Conservation (phyloP, 441 rosid genomes). For the Pelargonium citronellum region DNA sequence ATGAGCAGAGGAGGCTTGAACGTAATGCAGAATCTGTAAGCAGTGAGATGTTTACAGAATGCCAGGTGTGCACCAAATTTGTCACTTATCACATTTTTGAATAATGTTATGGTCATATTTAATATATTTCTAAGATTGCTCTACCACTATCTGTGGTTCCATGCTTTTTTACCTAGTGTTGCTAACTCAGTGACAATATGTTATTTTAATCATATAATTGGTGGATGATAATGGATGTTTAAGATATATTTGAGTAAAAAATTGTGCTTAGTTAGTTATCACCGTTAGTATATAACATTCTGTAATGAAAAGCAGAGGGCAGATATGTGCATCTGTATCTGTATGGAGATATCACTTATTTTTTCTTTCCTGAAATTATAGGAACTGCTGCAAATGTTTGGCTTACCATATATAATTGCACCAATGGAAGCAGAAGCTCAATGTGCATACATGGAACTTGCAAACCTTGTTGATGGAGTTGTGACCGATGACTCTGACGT, state of each 20-base stretch:
- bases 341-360: background rate
- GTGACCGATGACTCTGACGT: conserved; percentile 98
- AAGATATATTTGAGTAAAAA: background rate
- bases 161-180: conserved; percentile 1
- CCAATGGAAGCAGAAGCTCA: conserved; percentile 99
- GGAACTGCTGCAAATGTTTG: conserved; percentile 98
- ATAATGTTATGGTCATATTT: background rate
- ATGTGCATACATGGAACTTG: conserved; percentile 88
- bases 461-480: conserved; percentile 88
- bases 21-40: conserved; percentile 94
- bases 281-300: background rate
- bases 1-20: conserved; percentile 85
- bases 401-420: conserved; percentile 89
- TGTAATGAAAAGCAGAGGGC: background rate
- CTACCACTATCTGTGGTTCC: background rate
- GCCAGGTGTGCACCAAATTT: conserved; percentile 53
- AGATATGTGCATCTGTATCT: conserved; percentile 2
- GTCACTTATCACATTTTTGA: conserved; percentile 1
- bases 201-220: background rate
- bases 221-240: background rate
- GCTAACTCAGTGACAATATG: background rate
- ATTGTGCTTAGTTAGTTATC: background rate
- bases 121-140: background rate
- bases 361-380: conserved; percentile 16
- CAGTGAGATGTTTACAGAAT: conserved; percentile 92